phyloP scores from a whole-genome alignment of 768 basidiomycete genomes.

The Boletus bicolor region DNA sequence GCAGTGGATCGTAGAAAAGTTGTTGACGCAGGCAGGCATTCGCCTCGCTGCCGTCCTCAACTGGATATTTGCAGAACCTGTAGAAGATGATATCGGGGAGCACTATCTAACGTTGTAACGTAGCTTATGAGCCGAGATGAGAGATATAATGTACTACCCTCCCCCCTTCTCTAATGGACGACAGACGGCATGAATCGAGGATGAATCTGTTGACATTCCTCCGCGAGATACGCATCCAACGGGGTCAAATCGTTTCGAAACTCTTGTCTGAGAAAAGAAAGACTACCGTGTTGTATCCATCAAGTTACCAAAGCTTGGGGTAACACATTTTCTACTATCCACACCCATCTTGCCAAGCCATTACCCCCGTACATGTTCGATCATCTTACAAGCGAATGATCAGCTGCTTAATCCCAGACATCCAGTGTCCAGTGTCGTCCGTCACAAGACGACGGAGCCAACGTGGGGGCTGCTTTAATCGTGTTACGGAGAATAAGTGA shows the following conservation, averaged over 20 bases:
- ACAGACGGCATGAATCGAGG: background rate
- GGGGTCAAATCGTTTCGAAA: background rate
- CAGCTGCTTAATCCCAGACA: conserved; percentile 88
- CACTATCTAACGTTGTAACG: conserved; percentile 3
- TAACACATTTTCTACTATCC: background rate
- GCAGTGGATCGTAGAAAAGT: conserved; percentile 71
- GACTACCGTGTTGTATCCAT: background rate
- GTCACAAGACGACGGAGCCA: conserved; percentile 28
- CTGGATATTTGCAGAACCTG: conserved; percentile 48
- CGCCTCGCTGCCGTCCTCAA: conserved; percentile 84
- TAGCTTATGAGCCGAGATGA: background rate
- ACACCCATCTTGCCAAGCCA: background rate
- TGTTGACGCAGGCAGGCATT: conserved; percentile 80
- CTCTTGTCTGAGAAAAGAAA: background rate
- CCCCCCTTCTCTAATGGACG: background rate
- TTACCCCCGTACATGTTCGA: too few species aligned
- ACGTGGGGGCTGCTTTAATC: too few species aligned
- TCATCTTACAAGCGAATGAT: conserved; percentile 58
- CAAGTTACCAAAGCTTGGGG: background rate
- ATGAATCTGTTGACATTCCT: background rate
- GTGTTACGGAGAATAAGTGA: conserved; percentile 30
- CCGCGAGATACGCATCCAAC: background rate
- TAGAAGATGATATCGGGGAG: background rate
- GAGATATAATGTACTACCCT: background rate
- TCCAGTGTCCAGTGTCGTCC: conserved; percentile 81